These are phyloP conservation scores for Calonectria pseudoturangicola DNA, from an alignment of 2,329 filamentous ascomycete genomes.

Conservation along the genomic window DNA sequence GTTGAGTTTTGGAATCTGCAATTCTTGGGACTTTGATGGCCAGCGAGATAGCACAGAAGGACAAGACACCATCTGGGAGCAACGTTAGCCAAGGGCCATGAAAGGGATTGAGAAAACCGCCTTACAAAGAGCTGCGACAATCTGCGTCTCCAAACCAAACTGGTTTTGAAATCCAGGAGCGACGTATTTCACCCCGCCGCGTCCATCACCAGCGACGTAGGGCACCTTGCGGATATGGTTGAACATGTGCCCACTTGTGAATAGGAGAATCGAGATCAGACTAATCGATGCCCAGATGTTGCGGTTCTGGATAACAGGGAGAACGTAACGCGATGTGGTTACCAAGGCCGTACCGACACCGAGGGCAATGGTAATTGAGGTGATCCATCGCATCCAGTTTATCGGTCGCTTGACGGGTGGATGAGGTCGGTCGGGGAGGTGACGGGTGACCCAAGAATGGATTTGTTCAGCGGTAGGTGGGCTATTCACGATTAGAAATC, in stretches of 20 bases:
- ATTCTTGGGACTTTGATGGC: constrained; percentile 95
- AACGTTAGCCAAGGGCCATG: constrained; percentile 48
- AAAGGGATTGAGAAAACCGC: background rate
- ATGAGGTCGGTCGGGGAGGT: constrained; percentile 86
- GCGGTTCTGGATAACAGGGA: constrained; percentile 90
- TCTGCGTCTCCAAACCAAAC: constrained; percentile 95
- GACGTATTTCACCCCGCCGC: constrained; percentile 92
- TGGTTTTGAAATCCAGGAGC: constrained; percentile 95
- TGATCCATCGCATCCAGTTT: constrained; percentile 87
- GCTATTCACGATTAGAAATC: constrained; percentile 64
- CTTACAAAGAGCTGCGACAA: constrained; percentile 94
- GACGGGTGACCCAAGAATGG: constrained; percentile 85
- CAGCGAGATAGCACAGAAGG: constrained; percentile 93
- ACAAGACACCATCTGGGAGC: constrained; percentile 79
- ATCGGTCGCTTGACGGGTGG: constrained; percentile 88
- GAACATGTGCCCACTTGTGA: constrained; percentile 99
- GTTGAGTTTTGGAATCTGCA: constrained; percentile 83
- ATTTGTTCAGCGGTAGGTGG: constrained; percentile 85
- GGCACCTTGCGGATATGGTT: constrained; percentile 98
- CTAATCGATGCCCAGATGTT: constrained; percentile 96
- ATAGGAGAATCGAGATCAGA: constrained; percentile 91
- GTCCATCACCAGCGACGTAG: constrained; percentile 90
- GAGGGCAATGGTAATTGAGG: constrained; percentile 80
- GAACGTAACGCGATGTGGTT: constrained; percentile 84
- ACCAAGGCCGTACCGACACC: constrained; percentile 81